These are phyloP conservation scores for Sicyos edulis DNA, from an alignment of 306 rosid species.

Conservation along the genomic window DNA sequence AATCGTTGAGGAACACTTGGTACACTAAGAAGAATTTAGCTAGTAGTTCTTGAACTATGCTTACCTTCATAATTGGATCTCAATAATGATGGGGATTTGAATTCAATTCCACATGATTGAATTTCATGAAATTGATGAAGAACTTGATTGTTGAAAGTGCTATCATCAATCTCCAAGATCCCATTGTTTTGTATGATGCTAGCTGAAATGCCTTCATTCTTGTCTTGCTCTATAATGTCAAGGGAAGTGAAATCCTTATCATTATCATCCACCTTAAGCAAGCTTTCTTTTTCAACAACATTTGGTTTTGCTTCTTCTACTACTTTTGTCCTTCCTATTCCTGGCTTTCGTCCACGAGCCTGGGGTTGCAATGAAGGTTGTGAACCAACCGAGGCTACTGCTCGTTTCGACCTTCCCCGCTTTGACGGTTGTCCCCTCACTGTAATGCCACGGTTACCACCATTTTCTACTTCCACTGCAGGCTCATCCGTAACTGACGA, in stretches of 20 bases:
- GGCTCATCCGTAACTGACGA: neutral
- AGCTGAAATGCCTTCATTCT: neutral
- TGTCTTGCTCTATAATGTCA: slow-evolving; percentile 2
- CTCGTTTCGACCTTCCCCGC: neutral
- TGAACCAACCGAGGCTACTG: neutral
- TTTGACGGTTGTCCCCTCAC: neutral
- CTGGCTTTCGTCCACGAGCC: neutral
- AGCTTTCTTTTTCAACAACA: slow-evolving; percentile 12
- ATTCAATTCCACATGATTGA: slow-evolving; percentile 2
- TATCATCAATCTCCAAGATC: slow-evolving; percentile 1
- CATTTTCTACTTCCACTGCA: slow-evolving; percentile 3
- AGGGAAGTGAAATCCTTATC: neutral
- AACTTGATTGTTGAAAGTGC: neutral
- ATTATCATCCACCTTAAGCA: neutral
- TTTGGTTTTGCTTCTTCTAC: neutral
- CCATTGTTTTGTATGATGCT: neutral
- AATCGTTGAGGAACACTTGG: neutral
- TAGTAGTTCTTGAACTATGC: neutral
- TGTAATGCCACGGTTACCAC: too few relatives aligned
- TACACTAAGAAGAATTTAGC: neutral
- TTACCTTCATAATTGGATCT: slow-evolving; percentile 37
- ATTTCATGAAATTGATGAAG: neutral
- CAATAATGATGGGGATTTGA: slow-evolving; percentile 19
- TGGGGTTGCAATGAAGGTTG: neutral
- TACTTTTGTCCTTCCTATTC: neutral